These are phyloP conservation scores for Cladophialophora bantiana DNA, from an alignment of 2,329 filamentous ascomycete species.

Conservation along the genomic window DNA sequence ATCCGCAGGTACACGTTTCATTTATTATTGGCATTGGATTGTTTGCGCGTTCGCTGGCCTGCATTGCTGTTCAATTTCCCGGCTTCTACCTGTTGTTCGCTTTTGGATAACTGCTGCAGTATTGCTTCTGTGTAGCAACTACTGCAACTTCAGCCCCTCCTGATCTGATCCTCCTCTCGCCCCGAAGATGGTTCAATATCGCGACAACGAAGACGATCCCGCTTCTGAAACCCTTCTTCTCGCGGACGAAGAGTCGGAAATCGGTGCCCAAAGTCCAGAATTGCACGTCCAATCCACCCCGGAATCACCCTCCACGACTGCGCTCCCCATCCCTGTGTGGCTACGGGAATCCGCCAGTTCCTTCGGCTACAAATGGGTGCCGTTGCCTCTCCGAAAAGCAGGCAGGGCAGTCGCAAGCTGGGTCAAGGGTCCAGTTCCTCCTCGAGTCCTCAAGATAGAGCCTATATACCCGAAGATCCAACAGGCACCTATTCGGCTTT, in stretches of 20 bases:
- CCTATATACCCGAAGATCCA: constrained; percentile 57
- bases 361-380: constrained; percentile 58
- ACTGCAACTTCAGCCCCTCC: not conserved
- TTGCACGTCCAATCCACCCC: constrained; percentile 40
- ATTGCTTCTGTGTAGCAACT: not conserved
- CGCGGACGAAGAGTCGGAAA: constrained; percentile 46
- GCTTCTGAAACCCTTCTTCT: constrained; percentile 42
- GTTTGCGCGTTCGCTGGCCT: not conserved
- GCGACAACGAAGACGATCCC: constrained; percentile 38
- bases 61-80: not conserved
- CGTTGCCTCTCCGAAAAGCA: constrained; percentile 53
- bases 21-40: constrained; percentile 4
- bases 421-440: constrained; percentile 57
- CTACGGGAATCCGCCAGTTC: constrained; percentile 56
- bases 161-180: not conserved
- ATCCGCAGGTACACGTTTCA: not conserved
- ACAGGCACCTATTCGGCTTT: constrained; percentile 53
- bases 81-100: not conserved
- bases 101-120: not conserved
- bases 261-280: constrained; percentile 48
- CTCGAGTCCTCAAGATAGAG: constrained; percentile 53
- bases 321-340: constrained; percentile 53
- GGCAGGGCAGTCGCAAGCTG: constrained; percentile 53
- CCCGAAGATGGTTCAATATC: constrained; percentile 29
- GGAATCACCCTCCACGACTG: constrained; percentile 29